Evolutionary conservation across 345 rosid genomes (phyloP), one percentile per base, ranked within the genome.

Genomic region (Durio zibethinus): DNA sequence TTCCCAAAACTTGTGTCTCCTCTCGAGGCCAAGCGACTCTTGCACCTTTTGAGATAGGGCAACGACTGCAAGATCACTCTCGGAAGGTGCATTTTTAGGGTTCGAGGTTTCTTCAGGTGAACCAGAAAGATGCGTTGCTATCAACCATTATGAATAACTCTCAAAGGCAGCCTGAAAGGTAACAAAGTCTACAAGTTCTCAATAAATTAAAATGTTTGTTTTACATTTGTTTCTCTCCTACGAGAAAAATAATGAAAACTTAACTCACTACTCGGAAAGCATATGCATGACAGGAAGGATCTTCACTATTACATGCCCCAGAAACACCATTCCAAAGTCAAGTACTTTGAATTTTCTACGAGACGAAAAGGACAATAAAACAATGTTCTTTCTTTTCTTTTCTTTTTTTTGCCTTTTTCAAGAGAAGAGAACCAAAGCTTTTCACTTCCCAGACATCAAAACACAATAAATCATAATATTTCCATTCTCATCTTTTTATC

Each of bases 1-100:
- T 80, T 92, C 98, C 98, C 98, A 94, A 78, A 94, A 93, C 85
- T 88, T 90, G 78, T 94, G 97, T 7, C 83, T 87, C 88, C 87
- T 89, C 1, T 87, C 76, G 73, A 72, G 1, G 91, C 82, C 66
- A 88, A 79, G 0, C 18, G 98, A 83, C 43, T 88, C 97, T 69
- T 88, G 92, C 60, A 93, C 82, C 87, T 84, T 86, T 23, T 86
- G 81, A 38, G 87, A 88, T n/a, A 91, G 80, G 18, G 83, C 82
- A 53, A 90, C 93, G 2, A 93, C 85, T 5, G 93, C 79, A 79
- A 85, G 76, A 31, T 91, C 92, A n/a, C 86, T 88, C 68, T 80
- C 84, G 0, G 54, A 48, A 40, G 77, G 73, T 33, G 38, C 53
- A 38, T 78, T 82, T 21, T 89, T 86, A 61, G 77, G 86, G 80